phyloP scores from a whole-genome alignment of 2,329 filamentous ascomycete genomes.

The Coniochaeta prunicola region DNA sequence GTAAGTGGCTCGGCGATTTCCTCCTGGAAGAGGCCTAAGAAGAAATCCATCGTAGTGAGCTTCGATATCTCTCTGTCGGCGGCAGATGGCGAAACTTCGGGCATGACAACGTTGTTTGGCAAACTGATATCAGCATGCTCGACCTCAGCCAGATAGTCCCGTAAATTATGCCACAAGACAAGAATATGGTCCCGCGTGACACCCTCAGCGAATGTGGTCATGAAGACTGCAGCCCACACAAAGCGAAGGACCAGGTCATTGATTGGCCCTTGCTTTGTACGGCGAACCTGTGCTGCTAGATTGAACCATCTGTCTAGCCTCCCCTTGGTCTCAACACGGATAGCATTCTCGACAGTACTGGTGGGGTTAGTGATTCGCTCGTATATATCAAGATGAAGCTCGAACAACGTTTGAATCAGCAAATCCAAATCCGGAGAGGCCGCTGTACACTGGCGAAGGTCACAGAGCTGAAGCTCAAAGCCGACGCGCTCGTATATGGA shows the following conservation, averaged over 20 bases:
- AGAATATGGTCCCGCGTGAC: constrained; percentile 49
- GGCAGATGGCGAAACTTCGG: constrained; percentile 73
- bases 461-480: constrained; percentile 24
- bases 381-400: constrained; percentile 55
- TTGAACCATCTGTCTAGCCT: constrained; percentile 45
- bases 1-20: constrained; percentile 73
- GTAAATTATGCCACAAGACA: constrained; percentile 50
- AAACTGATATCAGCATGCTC: constrained; percentile 46
- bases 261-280: constrained; percentile 22
- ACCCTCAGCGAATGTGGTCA: constrained; percentile 44
- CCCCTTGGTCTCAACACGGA: constrained; percentile 40
- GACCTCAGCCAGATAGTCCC: constrained; percentile 39
- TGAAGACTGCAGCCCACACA: constrained; percentile 49
- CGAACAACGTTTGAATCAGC: constrained; percentile 52
- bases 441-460: not conserved
- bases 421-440: constrained; percentile 27
- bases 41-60: constrained; percentile 94
- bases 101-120: constrained; percentile 82
- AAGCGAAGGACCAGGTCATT: constrained; percentile 42
- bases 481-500: constrained; percentile 40
- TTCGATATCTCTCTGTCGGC: constrained; percentile 88
- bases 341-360: constrained; percentile 42
- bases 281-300: constrained; percentile 34
- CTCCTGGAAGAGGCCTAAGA: constrained; percentile 79
- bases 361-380: constrained; percentile 51